Evolutionary conservation across 2,329 filamentous ascomycete genomes (phyloP), one percentile per base, ranked within the genome.

Genomic region (Simplicillium aogashimaense): DNA sequence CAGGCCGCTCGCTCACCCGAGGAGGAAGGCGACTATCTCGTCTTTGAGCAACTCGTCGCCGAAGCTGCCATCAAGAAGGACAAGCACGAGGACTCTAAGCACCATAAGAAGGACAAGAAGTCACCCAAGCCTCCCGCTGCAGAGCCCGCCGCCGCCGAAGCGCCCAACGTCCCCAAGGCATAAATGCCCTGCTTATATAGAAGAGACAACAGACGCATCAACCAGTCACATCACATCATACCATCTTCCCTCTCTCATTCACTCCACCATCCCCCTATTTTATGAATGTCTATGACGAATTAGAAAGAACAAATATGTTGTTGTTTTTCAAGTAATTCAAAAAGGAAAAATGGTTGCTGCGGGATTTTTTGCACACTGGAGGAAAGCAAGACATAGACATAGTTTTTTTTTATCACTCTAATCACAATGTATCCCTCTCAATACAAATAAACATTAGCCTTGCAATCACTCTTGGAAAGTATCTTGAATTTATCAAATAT

Each of bases 11-110:
- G 92, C 46, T 83, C 90, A 40, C 83, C 90, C 33, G 92, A 98
- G 48, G 92, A 98, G 67, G 92, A 98, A 64, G 90, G 92, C 48
- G 92, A 97, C 55, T 97, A 94, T 65, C 94, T 98, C 78, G 89
- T 90, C 13, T 98, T 98, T 52, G 92, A 98, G 61, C 88, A 97
- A 63, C 80, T 98, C 41, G 94, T 98, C 62, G 89, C 92, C 38
- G 92, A 98, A 59, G 90, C 90, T 4, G 88, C 89, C 42, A 83
- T 88, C 40, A 97, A 97, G 75, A 95, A 95, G 65, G 87, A 92
- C 55, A 81, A 87, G 59, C 20, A 25, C 20, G 83, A 90, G 54
- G 78, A 85, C 42, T 83, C 87, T 58, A 69, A 71, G 57, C 78
- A 78, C 61, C 20, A 25, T 25, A 73, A 79, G 66, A 69, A 76